Percentiles rank a stretch among this genome's conserved stretches.
Conservation (phyloP, 495 filamentous ascomycete genomes). For the Platismatia glauca region DNA sequence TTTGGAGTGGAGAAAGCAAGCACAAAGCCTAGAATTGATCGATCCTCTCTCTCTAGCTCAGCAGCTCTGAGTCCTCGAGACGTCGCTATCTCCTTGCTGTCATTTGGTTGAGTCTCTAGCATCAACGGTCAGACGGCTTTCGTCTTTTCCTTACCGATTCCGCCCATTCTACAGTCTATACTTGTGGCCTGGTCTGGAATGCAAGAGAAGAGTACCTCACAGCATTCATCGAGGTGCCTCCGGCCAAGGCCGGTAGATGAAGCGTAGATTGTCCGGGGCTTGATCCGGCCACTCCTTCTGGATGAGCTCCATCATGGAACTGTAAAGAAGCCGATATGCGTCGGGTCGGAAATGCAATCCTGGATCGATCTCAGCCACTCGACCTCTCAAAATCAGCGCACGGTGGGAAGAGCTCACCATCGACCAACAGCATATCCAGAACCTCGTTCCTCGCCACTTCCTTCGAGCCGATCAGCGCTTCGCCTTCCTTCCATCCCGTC, state of each 20-base stretch:
- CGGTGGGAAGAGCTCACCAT: slow-evolving; percentile 41
- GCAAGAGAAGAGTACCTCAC: not conserved
- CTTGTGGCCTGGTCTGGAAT: not conserved
- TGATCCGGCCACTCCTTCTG: slow-evolving; percentile 49
- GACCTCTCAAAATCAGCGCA: not conserved
- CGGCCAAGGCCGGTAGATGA: slow-evolving; percentile 46
- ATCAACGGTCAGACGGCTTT: not conserved
- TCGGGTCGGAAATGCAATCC: slow-evolving; percentile 56
- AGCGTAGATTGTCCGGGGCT: slow-evolving; percentile 41
- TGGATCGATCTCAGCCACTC: slow-evolving; percentile 23
- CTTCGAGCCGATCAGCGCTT: slow-evolving; percentile 45
- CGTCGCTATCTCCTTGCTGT: not conserved
- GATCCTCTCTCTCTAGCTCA: not conserved
- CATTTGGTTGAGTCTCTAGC: not conserved
- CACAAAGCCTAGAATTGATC: too few species aligned
- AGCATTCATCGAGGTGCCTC: slow-evolving; percentile 6
- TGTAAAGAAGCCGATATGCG: slow-evolving; percentile 52
- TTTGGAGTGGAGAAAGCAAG: too few species aligned
- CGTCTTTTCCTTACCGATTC: not conserved
- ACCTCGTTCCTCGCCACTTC: slow-evolving; percentile 38
- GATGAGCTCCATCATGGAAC: slow-evolving; percentile 47
- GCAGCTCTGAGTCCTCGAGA: not conserved
- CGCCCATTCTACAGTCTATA: not conserved
- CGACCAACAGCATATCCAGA: slow-evolving; percentile 46
- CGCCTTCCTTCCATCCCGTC: slow-evolving; percentile 53